These are phyloP conservation scores for Emergomyces orientalis DNA, from an alignment of 2,329 filamentous ascomycete genomes.

Conservation along the genomic window DNA sequence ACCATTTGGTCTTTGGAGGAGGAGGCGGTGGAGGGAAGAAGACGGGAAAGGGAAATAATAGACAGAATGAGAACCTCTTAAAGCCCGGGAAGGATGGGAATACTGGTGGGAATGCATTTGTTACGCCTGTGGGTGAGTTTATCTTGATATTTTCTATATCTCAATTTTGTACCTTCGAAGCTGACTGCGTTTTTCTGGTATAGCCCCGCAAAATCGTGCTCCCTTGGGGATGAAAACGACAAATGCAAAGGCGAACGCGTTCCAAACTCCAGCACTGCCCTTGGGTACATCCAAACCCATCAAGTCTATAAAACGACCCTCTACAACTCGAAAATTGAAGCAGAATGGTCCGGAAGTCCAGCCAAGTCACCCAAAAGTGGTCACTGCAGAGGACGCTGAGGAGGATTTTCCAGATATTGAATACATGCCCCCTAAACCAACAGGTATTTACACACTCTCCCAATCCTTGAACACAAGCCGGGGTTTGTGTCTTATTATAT, in stretches of 20 bases:
- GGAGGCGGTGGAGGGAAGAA: conserved; percentile 42
- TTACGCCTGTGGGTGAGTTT: conserved; percentile 68
- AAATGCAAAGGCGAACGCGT: conserved; percentile 70
- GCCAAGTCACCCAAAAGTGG: conserved; percentile 40
- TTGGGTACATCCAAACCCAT: conserved; percentile 50
- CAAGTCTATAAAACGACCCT: conserved; percentile 52
- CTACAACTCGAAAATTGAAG: conserved; percentile 52
- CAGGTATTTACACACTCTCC: conserved; percentile 29
- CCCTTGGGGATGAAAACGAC: conserved; percentile 91
- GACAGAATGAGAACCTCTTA: conserved; percentile 45
- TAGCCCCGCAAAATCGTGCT: conserved; percentile 61
- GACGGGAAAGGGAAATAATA: conserved; percentile 44
- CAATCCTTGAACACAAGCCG: neutral
- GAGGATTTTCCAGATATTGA: conserved; percentile 67
- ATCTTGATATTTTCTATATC: conserved; percentile 8
- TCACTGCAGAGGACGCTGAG: conserved; percentile 37
- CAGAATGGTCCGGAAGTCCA: conserved; percentile 23
- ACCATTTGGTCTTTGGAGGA: conserved; percentile 46
- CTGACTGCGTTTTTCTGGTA: conserved; percentile 5
- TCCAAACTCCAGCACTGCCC: conserved; percentile 58
- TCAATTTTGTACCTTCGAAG: conserved; percentile 10
- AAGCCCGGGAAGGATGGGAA: conserved; percentile 44
- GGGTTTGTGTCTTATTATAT: neutral
- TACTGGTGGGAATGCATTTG: conserved; percentile 54
- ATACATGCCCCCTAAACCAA: conserved; percentile 71